A percentile compares a stretch with the other conserved stretches of the same genome.
Conservation (phyloP, 805 yeast species). For the Ogataea haglerorum region DNA sequence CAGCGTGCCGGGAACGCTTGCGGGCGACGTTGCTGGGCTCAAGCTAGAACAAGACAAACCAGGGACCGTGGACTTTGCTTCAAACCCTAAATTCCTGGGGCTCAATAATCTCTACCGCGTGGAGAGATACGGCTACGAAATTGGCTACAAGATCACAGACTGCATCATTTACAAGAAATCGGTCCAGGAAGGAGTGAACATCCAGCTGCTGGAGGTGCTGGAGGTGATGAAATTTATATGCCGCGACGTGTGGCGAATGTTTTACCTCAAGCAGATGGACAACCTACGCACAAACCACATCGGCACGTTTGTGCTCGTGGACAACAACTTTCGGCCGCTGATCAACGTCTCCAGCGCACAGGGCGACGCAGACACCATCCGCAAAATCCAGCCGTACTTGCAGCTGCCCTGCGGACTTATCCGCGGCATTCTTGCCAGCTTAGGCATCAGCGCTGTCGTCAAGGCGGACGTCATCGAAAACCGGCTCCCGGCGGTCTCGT, state of each 20-base stretch:
- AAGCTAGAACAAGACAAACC: conserved; percentile 17
- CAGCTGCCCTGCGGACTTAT: conserved; percentile 78
- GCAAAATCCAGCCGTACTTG: conserved; percentile 46
- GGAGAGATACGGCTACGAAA: conserved; percentile 64
- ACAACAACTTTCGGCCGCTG: conserved; percentile 57
- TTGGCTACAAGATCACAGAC: conserved; percentile 33
- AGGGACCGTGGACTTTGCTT: conserved; percentile 41
- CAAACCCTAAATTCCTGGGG: conserved; percentile 32
- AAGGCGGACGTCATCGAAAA: conserved; percentile 51
- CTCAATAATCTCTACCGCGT: conserved; percentile 58
- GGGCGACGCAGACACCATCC: conserved; percentile 42
- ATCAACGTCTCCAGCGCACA: conserved; percentile 44
- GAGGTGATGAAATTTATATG: conserved; percentile 91
- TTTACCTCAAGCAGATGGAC: conserved; percentile 86
- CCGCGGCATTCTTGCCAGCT: conserved; percentile 64
- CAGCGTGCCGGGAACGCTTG: conserved; percentile 6
- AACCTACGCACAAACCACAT: conserved; percentile 89
- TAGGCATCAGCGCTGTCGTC: conserved; percentile 66
- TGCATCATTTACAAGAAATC: conserved; percentile 27
- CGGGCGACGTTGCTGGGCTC: conserved; percentile 11
- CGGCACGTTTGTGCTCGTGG: conserved; percentile 77
- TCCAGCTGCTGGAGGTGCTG: conserved; percentile 54
- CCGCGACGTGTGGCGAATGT: conserved; percentile 81
- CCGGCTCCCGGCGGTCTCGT: conserved; percentile 64
- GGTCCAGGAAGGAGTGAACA: conserved; percentile 19